Conservation (phyloP, 2,329 filamentous ascomycete species). For the Chlorencoelia australis region DNA sequence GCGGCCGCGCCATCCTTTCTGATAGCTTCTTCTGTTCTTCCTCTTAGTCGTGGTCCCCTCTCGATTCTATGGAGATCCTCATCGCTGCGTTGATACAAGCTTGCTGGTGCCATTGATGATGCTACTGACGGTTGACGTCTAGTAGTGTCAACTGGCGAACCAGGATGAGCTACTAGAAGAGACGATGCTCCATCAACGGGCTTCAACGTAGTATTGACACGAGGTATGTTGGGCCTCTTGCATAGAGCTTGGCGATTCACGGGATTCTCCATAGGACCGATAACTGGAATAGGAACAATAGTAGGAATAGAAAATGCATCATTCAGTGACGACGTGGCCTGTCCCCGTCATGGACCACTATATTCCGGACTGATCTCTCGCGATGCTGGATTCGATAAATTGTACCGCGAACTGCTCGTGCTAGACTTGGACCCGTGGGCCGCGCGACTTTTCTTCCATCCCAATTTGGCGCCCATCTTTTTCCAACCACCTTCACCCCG, state of each 20-base stretch:
- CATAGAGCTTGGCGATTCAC: constrained; percentile 10
- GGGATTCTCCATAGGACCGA: constrained; percentile 20
- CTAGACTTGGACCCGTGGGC: constrained; percentile 35
- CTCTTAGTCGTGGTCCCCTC: constrained; percentile 8
- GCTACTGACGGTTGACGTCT: constrained; percentile 19
- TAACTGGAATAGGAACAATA: constrained; percentile 21
- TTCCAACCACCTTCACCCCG: constrained; percentile 42
- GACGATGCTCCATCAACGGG: constrained; percentile 22
- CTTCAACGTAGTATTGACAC: constrained; percentile 22
- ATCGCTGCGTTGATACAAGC: constrained; percentile 20
- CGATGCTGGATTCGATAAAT: constrained; percentile 26
- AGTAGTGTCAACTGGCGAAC: constrained; percentile 24
- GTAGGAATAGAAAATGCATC: constrained; percentile 26
- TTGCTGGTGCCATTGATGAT: constrained; percentile 16
- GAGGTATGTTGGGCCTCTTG: constrained; percentile 11
- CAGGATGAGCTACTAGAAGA: constrained; percentile 25
- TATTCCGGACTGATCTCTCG: constrained; percentile 26
- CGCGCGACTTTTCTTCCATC: constrained; percentile 43
- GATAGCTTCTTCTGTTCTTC: constrained; percentile 21
- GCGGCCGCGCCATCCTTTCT: constrained; percentile 25
- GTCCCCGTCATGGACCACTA: constrained; percentile 44
- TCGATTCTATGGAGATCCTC: constrained; percentile 11
- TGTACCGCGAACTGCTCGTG: constrained; percentile 28
- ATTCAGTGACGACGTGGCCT: constrained; percentile 43
- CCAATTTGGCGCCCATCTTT: constrained; percentile 52